Base-by-base conservation (phyloP, 371 early-diverging fungal genomes). In the Mortierella sp. region DNA sequence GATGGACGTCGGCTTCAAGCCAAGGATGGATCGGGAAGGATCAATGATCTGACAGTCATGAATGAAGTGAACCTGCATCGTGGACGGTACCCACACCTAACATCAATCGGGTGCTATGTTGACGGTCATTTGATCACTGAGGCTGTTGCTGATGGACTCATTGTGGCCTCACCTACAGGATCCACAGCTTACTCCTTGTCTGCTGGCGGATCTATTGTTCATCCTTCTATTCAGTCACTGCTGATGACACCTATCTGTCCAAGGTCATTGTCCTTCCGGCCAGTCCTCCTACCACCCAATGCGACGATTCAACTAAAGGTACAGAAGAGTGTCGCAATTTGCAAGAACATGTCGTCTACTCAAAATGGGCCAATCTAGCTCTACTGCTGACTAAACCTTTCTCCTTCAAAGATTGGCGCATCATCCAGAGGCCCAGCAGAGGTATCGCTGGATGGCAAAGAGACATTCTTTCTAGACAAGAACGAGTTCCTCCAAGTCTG, bases 161-260 rank as follows among this genome's bases (percentile, higher is more conserved):
- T 97, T 50, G 90, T 97, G 1, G 90, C 94, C 7, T 97, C 99
- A 4, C 97, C 98, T 0, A 97, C 98, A 7, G 98, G 98, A 4
- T 96, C 96, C 4, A 98, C 98, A 0, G 98, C 98, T 0, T 98
- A 98, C 79, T 93, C 94, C 2, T 84, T 97, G 43, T 95, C 95
- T 25, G 96, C 96, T 2, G 96, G 92, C 46, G 99, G 99, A 0
- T 95, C 97, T 0, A 93, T 98, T 62, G 93, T 96, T 19, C 99
- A 98, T 76, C 99, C 99, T 16, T 89, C 93, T 16, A 95, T 98
- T 23, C 93, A 94, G 59, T 89, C 94, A 14, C 81, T 97, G 56
- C 82, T 97, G 0, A 70, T 98, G 57, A 97, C 99, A 1, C 98
- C 99, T 0, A 97, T 98, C 70, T 98, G 99, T 75, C 97, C 99